Evolutionary conservation across 306 rosid species (phyloP).

Genomic region (Senna tora): DNA sequence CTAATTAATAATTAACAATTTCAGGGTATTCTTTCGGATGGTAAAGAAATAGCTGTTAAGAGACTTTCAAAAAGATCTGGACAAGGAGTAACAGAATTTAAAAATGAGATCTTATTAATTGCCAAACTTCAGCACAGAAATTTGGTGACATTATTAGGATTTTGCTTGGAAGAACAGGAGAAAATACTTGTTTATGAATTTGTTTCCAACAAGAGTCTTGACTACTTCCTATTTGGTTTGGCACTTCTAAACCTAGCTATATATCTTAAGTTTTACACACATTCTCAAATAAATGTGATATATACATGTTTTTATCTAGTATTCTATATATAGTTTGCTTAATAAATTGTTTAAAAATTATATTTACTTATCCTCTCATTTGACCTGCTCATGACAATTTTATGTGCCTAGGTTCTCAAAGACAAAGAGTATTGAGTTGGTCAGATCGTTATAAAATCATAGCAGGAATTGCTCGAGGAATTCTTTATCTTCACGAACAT

Average conservation of each 20-base stretch:
- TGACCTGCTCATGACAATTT: not conserved
- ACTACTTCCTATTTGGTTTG: not conserved
- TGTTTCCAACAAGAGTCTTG: not conserved
- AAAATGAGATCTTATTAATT: not conserved
- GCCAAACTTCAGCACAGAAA: not conserved
- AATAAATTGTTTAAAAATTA: not conserved
- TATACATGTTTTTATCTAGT: no score
- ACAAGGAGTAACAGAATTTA: not conserved
- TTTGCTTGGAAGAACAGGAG: not conserved
- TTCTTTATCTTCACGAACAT: no score
- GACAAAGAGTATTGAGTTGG: constrained; percentile 39
- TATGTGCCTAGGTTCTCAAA: constrained; percentile 8
- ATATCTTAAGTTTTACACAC: no score
- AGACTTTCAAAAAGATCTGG: not conserved
- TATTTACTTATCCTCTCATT: not conserved
- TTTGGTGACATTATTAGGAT: not conserved
- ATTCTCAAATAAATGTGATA: no score
- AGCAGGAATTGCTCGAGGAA: no score
- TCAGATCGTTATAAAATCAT: no score
- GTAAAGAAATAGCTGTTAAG: constrained; percentile 39
- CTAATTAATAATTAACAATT: not conserved
- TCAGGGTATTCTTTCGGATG: constrained; percentile 48
- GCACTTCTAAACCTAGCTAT: not conserved
- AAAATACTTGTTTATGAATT: not conserved
- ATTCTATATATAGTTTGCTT: not conserved